Conservation (phyloP, 129 eudicot species). For the Cynara cardunculus region DNA sequence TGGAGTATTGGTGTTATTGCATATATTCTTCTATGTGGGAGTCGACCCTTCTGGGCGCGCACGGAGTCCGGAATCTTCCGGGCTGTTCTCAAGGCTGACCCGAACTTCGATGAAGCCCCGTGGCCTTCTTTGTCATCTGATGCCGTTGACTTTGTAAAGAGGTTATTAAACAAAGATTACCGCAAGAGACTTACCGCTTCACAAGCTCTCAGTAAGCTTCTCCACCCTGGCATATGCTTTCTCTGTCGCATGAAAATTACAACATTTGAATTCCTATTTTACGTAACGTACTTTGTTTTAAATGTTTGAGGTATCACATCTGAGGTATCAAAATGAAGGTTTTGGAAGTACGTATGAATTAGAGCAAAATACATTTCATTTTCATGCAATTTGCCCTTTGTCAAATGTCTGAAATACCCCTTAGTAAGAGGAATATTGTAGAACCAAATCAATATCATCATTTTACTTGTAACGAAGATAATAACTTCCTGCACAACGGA, state of each 20-base stretch:
- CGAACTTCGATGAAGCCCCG: slow-evolving; percentile 84
- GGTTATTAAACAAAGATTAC: slow-evolving; percentile 86
- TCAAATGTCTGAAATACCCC: slow-evolving; percentile 1
- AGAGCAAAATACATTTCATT: neutral
- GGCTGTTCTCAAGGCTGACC: slow-evolving; percentile 93
- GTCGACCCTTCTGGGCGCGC: slow-evolving; percentile 99
- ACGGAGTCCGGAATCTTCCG: slow-evolving; percentile 97
- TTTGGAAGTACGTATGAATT: neutral
- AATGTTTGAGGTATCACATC: too few relatives aligned
- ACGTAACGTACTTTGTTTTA: too few relatives aligned
- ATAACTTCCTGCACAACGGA: neutral
- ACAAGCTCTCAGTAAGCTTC: slow-evolving; percentile 84
- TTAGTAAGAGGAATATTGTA: neutral
- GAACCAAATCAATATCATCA: neutral
- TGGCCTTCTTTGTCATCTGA: slow-evolving; percentile 97
- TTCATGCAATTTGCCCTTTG: neutral
- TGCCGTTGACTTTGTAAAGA: slow-evolving; percentile 89
- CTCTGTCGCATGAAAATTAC: neutral
- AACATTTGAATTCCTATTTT: neutral
- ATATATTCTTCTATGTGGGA: slow-evolving; percentile 94
- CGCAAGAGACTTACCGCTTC: slow-evolving; percentile 98
- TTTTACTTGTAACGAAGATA: neutral
- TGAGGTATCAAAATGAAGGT: too few relatives aligned
- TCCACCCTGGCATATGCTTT: neutral
- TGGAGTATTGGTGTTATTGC: slow-evolving; percentile 99